Percentiles rank a stretch among this genome's conserved stretches.
Conservation (phyloP, 106 monocot genomes). For the Triglochin maritima region DNA sequence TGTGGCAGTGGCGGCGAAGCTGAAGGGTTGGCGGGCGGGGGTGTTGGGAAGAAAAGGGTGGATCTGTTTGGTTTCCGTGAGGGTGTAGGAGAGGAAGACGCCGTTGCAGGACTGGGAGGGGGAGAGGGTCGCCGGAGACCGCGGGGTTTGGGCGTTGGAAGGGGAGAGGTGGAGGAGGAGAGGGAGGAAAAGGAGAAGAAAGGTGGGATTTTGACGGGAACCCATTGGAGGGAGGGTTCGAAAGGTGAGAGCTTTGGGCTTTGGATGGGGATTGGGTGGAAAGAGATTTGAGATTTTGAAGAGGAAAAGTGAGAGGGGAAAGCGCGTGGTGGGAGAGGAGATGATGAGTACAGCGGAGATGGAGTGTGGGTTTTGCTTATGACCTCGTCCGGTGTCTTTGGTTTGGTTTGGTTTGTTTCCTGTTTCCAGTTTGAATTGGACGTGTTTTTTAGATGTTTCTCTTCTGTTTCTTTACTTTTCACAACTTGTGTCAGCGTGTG, state of each 20-base stretch:
- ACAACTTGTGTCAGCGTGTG: no score
- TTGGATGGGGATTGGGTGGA: neutral
- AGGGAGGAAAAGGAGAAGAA: neutral
- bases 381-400: no score
- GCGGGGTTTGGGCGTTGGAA: constrained; percentile 2
- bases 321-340: neutral
- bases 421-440: no score
- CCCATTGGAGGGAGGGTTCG: constrained; percentile 1
- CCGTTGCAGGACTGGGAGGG: constrained; percentile 38
- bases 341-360: no score
- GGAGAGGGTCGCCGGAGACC: neutral
- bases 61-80: constrained; percentile 12
- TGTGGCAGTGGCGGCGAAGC: constrained; percentile 28
- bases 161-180: neutral
- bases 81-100: constrained; percentile 29
- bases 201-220: neutral
- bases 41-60: constrained; percentile 27
- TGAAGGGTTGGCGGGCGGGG: constrained; percentile 31
- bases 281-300: neutral
- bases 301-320: neutral
- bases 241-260: neutral
- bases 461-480: no score
- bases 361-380: no score
- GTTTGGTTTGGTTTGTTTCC: no score
- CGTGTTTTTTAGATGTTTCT: no score